Base-by-base conservation (phyloP, 441 rosid species). In the Lepidium campestre region DNA sequence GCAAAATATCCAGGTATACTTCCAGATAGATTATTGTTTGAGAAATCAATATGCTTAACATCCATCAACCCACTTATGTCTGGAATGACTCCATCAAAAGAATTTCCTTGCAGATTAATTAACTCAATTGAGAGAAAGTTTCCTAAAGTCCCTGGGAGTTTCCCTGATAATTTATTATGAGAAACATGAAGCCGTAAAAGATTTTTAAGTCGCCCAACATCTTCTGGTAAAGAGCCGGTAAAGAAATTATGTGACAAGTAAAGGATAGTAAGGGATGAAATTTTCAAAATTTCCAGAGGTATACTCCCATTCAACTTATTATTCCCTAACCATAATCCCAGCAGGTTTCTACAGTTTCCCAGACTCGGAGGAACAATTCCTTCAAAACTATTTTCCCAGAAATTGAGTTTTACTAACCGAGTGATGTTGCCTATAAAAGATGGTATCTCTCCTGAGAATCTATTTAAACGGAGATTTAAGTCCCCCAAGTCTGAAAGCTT, bases 361-460 rank as follows among this genome's bases (percentile, higher is more conserved):
- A 83, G 41, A 50, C 44, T 54, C 0, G 31, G 9, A 6, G 81
- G 44, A 8, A 0, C 11, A 68, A 17, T 10, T 14, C 63, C 63
- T 5, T 57, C 4, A 25, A 40, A 25, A 5, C 22, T 14, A 6
- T 40, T 57, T 6, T 25, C 41, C 5, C 0, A 9, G 36, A 57
- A 39, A 14, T 5, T 2, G 0, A 57, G 15, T 5, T 0, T 0
- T 0, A 2, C 23, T 10, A 57, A 23, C 6, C 1, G 1, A 18
- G 41, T 60, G 9, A 44, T 2, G 31, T 60, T 60, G 27, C 65
- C 65, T 29, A 60, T 31, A 29, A 0, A 31, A 31, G 20, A 13
- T 45, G 31, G 41, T 44, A 60, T 44, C 7, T 31, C 42, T 45
- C 65, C 53, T 12, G 53, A 27, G 9, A 59, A 0, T 1, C n/a